Conservation (phyloP, 139 green algal species). For the Limnomonas spitsbergensis region DNA sequence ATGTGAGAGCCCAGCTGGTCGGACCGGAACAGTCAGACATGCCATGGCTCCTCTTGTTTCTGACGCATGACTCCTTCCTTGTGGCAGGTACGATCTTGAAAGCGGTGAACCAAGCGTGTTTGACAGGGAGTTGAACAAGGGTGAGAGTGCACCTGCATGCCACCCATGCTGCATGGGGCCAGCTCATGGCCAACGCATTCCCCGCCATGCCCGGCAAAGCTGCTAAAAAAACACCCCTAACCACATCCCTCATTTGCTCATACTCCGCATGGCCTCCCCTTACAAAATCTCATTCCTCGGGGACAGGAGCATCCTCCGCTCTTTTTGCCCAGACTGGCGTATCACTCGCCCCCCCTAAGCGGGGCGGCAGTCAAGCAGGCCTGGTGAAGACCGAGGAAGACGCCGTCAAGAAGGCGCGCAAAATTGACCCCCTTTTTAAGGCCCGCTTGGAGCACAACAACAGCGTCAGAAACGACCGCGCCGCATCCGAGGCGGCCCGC, state of each 20-base stretch:
- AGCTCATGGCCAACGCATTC: too few species aligned
- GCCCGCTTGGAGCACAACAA: neutral
- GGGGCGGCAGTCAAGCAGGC: neutral
- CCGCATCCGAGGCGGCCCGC: slow-evolving; percentile 10
- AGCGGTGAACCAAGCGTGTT: slow-evolving; percentile 52
- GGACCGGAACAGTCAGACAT: too few species aligned
- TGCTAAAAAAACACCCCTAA: too few species aligned
- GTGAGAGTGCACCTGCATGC: too few species aligned
- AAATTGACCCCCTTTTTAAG: neutral
- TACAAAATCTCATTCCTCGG: neutral
- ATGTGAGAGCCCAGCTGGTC: slow-evolving; percentile 35
- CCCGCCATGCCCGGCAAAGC: too few species aligned
- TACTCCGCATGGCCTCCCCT: too few species aligned
- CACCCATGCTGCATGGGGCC: too few species aligned
- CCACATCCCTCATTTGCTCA: too few species aligned
- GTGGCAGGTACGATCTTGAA: slow-evolving; percentile 39
- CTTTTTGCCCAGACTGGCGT: neutral
- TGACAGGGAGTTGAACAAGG: slow-evolving; percentile 36
- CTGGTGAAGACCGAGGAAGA: neutral
- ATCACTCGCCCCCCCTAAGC: neutral
- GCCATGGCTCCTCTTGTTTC: too few species aligned
- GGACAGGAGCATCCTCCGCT: neutral
- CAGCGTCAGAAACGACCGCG: neutral
- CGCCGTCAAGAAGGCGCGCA: neutral
- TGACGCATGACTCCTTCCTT: too few species aligned